Conservation (phyloP, 2,329 filamentous ascomycete genomes). For the Colletotrichum orbiculare region DNA sequence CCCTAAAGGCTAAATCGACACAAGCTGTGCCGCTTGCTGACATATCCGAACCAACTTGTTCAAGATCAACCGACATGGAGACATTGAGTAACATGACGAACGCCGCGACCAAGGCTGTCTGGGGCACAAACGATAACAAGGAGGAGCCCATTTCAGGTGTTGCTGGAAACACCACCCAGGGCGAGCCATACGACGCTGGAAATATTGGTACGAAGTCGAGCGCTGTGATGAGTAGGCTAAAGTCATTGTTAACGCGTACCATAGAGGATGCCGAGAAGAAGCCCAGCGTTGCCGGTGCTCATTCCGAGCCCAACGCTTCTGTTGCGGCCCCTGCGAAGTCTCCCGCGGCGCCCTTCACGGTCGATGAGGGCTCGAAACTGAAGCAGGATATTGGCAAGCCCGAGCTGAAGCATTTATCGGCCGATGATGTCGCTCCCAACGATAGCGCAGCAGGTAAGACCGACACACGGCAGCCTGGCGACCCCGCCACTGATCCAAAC, state of each 20-base stretch:
- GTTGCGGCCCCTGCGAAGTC: neutral
- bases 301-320: neutral
- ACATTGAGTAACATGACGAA: slow-evolving; percentile 67
- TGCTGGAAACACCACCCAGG: slow-evolving; percentile 72
- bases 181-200: slow-evolving; percentile 83
- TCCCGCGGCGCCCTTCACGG: neutral
- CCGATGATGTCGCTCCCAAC: slow-evolving; percentile 30
- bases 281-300: slow-evolving; percentile 3
- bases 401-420: slow-evolving; percentile 38
- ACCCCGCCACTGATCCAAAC: slow-evolving; percentile 48
- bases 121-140: slow-evolving; percentile 53
- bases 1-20: too few species aligned
- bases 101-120: slow-evolving; percentile 55
- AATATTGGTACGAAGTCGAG: slow-evolving; percentile 66
- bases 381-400: slow-evolving; percentile 39
- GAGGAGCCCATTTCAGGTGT: slow-evolving; percentile 79
- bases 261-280: slow-evolving; percentile 24
- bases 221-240: neutral
- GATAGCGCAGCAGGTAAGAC: slow-evolving; percentile 47
- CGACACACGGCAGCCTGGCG: slow-evolving; percentile 52
- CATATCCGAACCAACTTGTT: too few species aligned
- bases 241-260: slow-evolving; percentile 4
- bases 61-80: slow-evolving; percentile 62
- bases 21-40: too few species aligned
- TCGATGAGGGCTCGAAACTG: slow-evolving; percentile 4